Base-by-base conservation (phyloP, 192 early-diverging fungal genomes). In the Coemansia sp. region DNA sequence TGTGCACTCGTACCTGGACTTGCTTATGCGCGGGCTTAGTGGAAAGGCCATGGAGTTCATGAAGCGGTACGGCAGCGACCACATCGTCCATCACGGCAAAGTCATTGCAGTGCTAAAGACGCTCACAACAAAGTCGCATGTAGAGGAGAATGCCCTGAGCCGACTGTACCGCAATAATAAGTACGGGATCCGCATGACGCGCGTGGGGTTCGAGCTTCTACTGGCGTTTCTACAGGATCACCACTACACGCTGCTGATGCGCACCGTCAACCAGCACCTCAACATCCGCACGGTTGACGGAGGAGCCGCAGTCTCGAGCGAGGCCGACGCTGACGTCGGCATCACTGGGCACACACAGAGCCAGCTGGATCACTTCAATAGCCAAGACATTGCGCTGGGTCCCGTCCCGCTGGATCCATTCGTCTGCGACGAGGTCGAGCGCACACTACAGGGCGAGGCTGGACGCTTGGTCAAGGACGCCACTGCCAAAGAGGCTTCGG, bases 181-280 rank as follows among this genome's bases (percentile, higher is more conserved):
- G 71, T 99, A 95, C 76, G 86, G 84, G 24, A 66, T 99, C 21
- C 85, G 85, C 8, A 91, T 99, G 91, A 89, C 91, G 43, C 82
- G 88, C 11, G 94, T 92, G 13, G 90, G 94, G 1, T 93, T 92
- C 65, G 92, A 94, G 75, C 86, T 99, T 20, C 86, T 98, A 57
- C 69, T 97, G 53, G 86, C 89, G 59, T 98, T 92, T 71, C 75
- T 99, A 66, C 93, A 97, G 76, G 95, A 98, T 65, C 94, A 94
- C 83, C 89, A 92, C 55, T 92, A 90, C 56, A 92, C 91, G 70
- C 77, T 95, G 40, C 64, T 99, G 43, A 86, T 96, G 66, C 84
- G 94, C 70, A 86, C 98, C 24, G 87, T 97, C 42, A 97, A 99
- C 73, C 93, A 96, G 77, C 88, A 96, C 60, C 56, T 98, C 23